Percentiles rank a stretch among this genome's conserved stretches.
Conservation (phyloP, 805 yeast genomes). For the Candida ortonii region DNA sequence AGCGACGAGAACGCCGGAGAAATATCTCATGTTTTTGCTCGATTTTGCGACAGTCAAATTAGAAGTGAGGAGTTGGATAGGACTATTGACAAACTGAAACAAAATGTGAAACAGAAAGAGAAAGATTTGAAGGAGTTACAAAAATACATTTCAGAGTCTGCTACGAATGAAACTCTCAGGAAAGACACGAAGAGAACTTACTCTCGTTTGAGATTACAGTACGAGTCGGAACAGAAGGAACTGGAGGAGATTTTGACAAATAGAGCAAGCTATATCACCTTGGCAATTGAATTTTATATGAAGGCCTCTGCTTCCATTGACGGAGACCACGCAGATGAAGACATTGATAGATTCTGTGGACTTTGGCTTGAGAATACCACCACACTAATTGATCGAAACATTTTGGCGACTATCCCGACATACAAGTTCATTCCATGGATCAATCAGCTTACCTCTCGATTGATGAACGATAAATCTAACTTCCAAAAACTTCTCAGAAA, state of each 20-base stretch:
- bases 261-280: slow-evolving; percentile 38
- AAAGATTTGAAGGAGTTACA: slow-evolving; percentile 51
- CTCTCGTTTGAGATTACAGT: slow-evolving; percentile 46
- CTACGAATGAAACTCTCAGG: slow-evolving; percentile 44
- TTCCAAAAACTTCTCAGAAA: slow-evolving; percentile 56
- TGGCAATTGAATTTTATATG: slow-evolving; percentile 60
- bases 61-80: slow-evolving; percentile 43
- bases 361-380: slow-evolving; percentile 67
- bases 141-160: slow-evolving; percentile 38
- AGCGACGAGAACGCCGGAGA: slow-evolving; percentile 35
- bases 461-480: slow-evolving; percentile 43
- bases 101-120: slow-evolving; percentile 32
- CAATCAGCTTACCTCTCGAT: slow-evolving; percentile 73
- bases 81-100: slow-evolving; percentile 40
- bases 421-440: slow-evolving; percentile 75
- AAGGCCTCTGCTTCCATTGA: slow-evolving; percentile 47
- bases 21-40: slow-evolving; percentile 60
- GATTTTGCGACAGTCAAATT: slow-evolving; percentile 68
- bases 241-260: slow-evolving; percentile 37
- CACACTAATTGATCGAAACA: slow-evolving; percentile 32
- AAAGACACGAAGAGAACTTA: slow-evolving; percentile 52
- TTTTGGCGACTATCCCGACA: slow-evolving; percentile 47
- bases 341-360: slow-evolving; percentile 73
- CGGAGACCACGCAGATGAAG: slow-evolving; percentile 45
- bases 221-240: slow-evolving; percentile 48